Evolutionary conservation across 495 filamentous ascomycete species (phyloP).

Genomic region (Penicillium pulvis): DNA sequence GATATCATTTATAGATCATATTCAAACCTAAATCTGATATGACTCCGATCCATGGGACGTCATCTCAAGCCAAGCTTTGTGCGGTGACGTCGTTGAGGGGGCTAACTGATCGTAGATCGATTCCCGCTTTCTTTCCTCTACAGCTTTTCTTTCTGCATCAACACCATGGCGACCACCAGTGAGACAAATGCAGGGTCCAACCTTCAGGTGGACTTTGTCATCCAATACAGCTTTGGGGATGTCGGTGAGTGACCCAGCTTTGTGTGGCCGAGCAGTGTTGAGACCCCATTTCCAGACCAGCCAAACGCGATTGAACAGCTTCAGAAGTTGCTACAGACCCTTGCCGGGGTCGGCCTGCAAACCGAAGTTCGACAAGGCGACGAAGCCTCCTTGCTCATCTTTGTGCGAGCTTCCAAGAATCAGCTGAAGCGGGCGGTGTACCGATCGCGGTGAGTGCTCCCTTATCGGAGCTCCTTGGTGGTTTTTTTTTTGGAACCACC

Average conservation of each 20-base stretch:
- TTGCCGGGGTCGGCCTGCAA: constrained; percentile 74
- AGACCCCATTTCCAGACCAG: constrained; percentile 53
- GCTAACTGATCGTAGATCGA: too few species aligned
- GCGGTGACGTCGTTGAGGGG: constrained; percentile 1
- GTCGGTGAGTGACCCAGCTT: constrained; percentile 51
- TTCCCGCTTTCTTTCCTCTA: neutral
- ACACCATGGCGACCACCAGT: constrained; percentile 32
- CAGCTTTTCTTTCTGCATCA: neutral
- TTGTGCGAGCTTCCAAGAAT: constrained; percentile 64
- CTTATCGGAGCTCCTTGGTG: neutral
- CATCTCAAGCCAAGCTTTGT: neutral
- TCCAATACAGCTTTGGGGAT: constrained; percentile 72
- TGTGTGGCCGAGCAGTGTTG: neutral
- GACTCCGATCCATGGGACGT: neutral
- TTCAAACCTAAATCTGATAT: too few species aligned
- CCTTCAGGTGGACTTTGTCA: constrained; percentile 88
- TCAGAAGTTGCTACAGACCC: constrained; percentile 68
- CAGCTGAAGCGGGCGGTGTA: constrained; percentile 58
- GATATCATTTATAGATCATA: too few species aligned
- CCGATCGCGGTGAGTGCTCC: constrained; percentile 57
- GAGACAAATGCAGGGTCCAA: constrained; percentile 47
- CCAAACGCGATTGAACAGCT: constrained; percentile 70
- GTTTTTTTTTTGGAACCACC: neutral
- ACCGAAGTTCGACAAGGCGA: constrained; percentile 84
- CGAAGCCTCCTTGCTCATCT: constrained; percentile 76